These are phyloP conservation scores for Beauveria pseudobassiana DNA, from an alignment of 2,329 filamentous ascomycete species.

Conservation along the genomic window DNA sequence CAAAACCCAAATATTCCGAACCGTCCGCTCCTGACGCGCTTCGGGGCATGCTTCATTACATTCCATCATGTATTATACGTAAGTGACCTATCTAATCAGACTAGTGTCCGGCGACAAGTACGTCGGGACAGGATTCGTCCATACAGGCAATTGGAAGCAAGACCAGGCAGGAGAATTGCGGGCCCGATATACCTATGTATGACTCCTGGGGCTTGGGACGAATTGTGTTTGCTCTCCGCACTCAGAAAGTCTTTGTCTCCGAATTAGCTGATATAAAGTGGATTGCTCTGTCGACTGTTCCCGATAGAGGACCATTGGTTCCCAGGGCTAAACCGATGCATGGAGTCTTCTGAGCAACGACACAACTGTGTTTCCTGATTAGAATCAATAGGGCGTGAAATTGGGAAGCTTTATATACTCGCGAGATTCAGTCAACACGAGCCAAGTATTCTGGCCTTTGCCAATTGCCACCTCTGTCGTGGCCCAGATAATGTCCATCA, in stretches of 20 bases:
- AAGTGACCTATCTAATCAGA: not conserved
- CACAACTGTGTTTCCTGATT: not conserved
- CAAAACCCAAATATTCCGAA: too few species aligned
- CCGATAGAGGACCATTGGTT: too few species aligned
- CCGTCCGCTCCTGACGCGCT: too few species aligned
- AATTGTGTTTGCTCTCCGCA: not conserved
- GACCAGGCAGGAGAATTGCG: not conserved
- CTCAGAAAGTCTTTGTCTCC: not conserved
- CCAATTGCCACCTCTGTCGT: not conserved
- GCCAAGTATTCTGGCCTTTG: not conserved
- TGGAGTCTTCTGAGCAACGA: not conserved
- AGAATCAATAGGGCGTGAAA: not conserved
- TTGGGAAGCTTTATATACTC: not conserved
- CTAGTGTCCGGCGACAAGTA: not conserved
- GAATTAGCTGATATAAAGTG: not conserved
- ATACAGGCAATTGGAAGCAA: too few species aligned
- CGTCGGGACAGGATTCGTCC: not conserved
- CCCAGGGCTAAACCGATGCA: not conserved
- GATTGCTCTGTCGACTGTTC: not conserved
- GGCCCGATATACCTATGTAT: not conserved
- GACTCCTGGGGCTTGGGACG: not conserved
- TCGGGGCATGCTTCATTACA: not conserved
- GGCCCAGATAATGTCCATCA: not conserved
- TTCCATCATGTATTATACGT: not conserved
- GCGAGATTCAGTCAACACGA: not conserved